A percentile compares a stretch with the other conserved stretches of the same genome.
Conservation (phyloP, 2,329 filamentous ascomycete species). For the Knoxdaviesia capensis region DNA sequence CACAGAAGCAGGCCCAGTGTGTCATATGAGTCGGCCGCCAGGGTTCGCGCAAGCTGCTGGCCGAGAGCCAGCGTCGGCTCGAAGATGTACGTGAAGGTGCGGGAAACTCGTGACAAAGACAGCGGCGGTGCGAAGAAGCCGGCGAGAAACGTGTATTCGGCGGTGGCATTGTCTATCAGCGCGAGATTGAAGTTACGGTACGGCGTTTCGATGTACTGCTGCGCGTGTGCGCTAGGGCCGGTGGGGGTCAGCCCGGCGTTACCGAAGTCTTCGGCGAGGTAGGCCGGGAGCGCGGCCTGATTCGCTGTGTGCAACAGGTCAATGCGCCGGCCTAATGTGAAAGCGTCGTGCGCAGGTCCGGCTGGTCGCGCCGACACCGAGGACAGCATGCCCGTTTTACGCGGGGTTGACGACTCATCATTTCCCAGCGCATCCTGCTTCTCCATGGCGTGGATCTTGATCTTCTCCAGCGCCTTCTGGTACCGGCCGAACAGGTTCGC, state of each 20-base stretch:
- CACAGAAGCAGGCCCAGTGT: conserved; percentile 76
- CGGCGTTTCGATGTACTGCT: conserved; percentile 76
- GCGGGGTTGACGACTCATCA: conserved; percentile 36
- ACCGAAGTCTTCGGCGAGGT: conserved; percentile 57
- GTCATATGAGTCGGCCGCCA: conserved; percentile 63
- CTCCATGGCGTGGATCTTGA: conserved; percentile 68
- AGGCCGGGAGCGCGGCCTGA: conserved; percentile 62
- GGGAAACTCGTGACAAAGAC: conserved; percentile 57
- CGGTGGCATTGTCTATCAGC: conserved; percentile 78
- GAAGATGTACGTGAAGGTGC: conserved; percentile 74
- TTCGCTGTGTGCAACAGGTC: conserved; percentile 60
- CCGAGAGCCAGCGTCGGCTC: conserved; percentile 77
- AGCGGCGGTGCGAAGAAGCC: conserved; percentile 70
- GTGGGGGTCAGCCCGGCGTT: too few species aligned
- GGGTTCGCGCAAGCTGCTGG: conserved; percentile 51
- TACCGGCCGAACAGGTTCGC: conserved; percentile 80
- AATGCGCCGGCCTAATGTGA: conserved; percentile 69
- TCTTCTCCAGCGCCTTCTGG: conserved; percentile 59
- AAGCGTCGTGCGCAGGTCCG: conserved; percentile 59
- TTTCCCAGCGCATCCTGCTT: conserved; percentile 67
- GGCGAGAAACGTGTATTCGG: conserved; percentile 86
- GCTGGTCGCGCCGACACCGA: conserved; percentile 14
- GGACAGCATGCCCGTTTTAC: conserved; percentile 40
- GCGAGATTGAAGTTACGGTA: conserved; percentile 94
- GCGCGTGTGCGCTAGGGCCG: conserved; percentile 24